Base-by-base conservation (phyloP, 2,329 filamentous ascomycete species). In the Neofusicoccum sp. region DNA sequence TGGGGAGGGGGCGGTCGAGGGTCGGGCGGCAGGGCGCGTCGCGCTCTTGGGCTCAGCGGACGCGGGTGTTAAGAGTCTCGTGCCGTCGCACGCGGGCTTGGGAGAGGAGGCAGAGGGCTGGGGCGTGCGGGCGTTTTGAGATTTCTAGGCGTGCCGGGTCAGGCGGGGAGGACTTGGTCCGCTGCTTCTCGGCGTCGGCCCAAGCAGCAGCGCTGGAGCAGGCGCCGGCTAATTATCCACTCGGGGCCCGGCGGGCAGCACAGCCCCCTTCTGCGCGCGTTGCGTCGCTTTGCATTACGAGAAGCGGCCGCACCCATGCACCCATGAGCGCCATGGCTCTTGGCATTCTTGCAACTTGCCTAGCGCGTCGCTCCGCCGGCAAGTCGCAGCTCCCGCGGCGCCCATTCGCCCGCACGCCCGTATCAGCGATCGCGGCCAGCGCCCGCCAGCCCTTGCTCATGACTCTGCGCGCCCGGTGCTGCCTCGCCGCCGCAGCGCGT, bases 161-260 rank as follows among this genome's bases (percentile, higher is more conserved):
- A 63, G 61, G 61, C 61, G 61, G 61, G 61, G 61, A 63, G 61
- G 61, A 63, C 61, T 63, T 63, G 61, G 61, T 63, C 61, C 61
- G 61, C 61, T 63, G 61, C 50, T 47, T 63, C 60, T 62, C 52
- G 61, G 61, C 37, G 47, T 49, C 37, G 44, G 56, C 43, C 45
- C 45, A 52, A 61, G 59, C 48, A 50, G 48, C 48, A 44, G 36
- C 33, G 50, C 43, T 45, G 36, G 50, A 31, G 61, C 61, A 63
- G 61, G 28, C 34, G 61, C 61, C 50, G 61, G 50, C 61, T 63
- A 63, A 58, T 63, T 63, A 56, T 43, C 43, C 61, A 58, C 36
- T 58, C 54, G 54, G 54, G 41, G 29, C 43, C 41, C 61, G 39
- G 50, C 47, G 50, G 49, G 44, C 61, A 63, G 61, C 61, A 58